These are phyloP conservation scores for Scedosporium boydii DNA, from an alignment of 2,329 filamentous ascomycete species.

Conservation along the genomic window DNA sequence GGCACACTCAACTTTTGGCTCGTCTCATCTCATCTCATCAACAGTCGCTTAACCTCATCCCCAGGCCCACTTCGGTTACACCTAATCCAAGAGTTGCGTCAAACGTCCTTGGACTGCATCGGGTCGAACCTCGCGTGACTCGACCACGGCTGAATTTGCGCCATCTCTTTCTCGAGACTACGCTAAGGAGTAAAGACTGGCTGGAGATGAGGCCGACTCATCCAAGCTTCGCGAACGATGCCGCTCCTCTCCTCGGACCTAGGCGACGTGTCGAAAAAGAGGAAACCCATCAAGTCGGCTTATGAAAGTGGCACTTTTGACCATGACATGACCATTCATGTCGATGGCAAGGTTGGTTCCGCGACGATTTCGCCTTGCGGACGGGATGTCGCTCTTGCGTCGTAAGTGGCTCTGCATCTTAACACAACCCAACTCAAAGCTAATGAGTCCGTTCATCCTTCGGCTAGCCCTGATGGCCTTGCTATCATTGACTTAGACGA, in stretches of 20 bases:
- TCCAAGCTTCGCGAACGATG: not conserved
- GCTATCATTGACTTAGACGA: conserved; percentile 89
- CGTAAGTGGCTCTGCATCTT: conserved; percentile 34
- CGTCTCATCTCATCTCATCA: not conserved
- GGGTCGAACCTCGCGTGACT: not conserved
- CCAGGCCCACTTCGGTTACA: not conserved
- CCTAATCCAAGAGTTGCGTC: not conserved
- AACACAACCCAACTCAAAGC: not conserved
- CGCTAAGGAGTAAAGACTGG: not conserved
- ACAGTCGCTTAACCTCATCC: not conserved
- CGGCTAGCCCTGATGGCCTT: conserved; percentile 62
- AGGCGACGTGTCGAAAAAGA: conserved; percentile 39
- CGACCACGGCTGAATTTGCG: not conserved
- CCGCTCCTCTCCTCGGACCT: not conserved
- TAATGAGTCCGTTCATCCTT: not conserved
- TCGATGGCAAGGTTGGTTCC: conserved; percentile 74
- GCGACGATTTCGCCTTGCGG: conserved; percentile 89
- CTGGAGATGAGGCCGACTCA: conserved; percentile 1
- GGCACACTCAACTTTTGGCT: not conserved
- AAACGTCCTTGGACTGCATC: not conserved
- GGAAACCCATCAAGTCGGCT: conserved; percentile 54
- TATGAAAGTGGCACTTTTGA: conserved; percentile 85
- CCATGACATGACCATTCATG: conserved; percentile 71
- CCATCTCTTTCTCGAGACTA: not conserved
- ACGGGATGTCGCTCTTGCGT: conserved; percentile 81